phyloP scores from a whole-genome alignment of 2,329 filamentous ascomycete species.

The Fusarium euwallaceae region DNA sequence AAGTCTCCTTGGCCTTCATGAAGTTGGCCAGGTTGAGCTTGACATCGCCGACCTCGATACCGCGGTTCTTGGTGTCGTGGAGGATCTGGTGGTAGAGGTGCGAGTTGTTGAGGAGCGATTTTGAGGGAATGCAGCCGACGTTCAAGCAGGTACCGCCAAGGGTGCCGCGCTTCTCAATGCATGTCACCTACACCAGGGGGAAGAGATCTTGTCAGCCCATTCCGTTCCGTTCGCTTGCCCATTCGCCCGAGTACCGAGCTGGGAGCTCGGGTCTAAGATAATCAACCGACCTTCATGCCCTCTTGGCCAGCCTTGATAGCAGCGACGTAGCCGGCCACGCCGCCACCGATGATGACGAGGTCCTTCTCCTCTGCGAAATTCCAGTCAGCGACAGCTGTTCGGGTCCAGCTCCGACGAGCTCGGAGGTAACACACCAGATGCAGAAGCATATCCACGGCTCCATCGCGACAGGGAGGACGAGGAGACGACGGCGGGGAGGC shows the following conservation, averaged over 20 bases:
- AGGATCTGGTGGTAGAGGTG: slow-evolving; percentile 97
- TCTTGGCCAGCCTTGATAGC: slow-evolving; percentile 99
- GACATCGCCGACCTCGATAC: slow-evolving; percentile 97
- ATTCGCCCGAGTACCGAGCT: slow-evolving; percentile 13
- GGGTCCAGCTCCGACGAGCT: slow-evolving; percentile 25
- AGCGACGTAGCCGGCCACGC: slow-evolving; percentile 97
- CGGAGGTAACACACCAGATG: slow-evolving; percentile 62
- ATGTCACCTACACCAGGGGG: slow-evolving; percentile 76
- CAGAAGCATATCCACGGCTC: slow-evolving; percentile 70
- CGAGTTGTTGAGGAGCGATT: slow-evolving; percentile 99
- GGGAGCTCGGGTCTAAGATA: neutral
- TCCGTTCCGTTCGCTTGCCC: slow-evolving; percentile 15
- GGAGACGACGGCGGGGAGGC: slow-evolving; percentile 63
- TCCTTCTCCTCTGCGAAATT: slow-evolving; percentile 84
- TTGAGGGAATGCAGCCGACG: slow-evolving; percentile 99
- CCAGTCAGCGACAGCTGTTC: slow-evolving; percentile 35
- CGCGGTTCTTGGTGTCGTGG: slow-evolving; percentile 96
- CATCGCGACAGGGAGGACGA: slow-evolving; percentile 63
- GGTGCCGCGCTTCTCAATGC: slow-evolving; percentile 97
- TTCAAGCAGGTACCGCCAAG: slow-evolving; percentile 98
- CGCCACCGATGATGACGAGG: slow-evolving; percentile 96
- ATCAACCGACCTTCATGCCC: slow-evolving; percentile 82
- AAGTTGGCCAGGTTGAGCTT: slow-evolving; percentile 95
- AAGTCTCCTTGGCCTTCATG: slow-evolving; percentile 99
- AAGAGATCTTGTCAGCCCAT: slow-evolving; percentile 29